A percentile compares a stretch with the other conserved stretches of the same genome.
Evolutionary conservation across 345 rosid genomes (phyloP).

Genomic region (Syzygium aqueum): DNA sequence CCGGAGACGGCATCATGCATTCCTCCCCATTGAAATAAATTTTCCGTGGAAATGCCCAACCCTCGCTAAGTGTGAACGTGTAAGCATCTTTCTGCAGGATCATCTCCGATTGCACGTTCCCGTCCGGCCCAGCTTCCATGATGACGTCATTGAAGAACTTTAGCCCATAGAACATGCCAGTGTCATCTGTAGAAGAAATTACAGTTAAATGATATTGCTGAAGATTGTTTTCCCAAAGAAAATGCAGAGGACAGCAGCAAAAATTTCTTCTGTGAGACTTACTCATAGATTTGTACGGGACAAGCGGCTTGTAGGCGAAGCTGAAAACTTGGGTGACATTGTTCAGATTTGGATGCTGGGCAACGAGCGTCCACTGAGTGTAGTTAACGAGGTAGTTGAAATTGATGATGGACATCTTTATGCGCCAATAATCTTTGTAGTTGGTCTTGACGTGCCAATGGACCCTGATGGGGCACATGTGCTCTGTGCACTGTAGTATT

Average conservation of each 20-base stretch:
- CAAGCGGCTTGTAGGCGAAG: constrained; percentile 41
- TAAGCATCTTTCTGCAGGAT: constrained; percentile 48
- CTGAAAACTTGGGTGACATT: constrained; percentile 29
- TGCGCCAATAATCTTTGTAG: constrained; percentile 22
- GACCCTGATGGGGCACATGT: constrained; percentile 18
- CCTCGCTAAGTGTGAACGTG: constrained; percentile 50
- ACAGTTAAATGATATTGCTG: neutral
- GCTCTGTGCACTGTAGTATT: constrained; percentile 9
- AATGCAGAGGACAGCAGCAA: neutral
- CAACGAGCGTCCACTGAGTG: constrained; percentile 25
- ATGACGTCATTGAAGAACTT: constrained; percentile 53
- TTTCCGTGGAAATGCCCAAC: constrained; percentile 78
- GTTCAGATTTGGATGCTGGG: constrained; percentile 26
- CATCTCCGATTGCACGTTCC: constrained; percentile 56
- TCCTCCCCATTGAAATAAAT: constrained; percentile 51
- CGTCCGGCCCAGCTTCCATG: constrained; percentile 49
- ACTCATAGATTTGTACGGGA: constrained; percentile 42
- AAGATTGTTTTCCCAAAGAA: too few relatives aligned
- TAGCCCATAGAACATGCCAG: constrained; percentile 54
- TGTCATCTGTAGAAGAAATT: constrained; percentile 33
- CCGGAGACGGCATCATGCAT: constrained; percentile 42
- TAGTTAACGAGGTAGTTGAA: constrained; percentile 17
- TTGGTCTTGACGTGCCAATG: constrained; percentile 30
- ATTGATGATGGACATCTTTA: constrained; percentile 21
- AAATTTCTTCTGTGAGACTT: constrained; percentile 4